A percentile compares a stretch with the other conserved stretches of the same genome.
Conservation (phyloP, 202 grass and related monocot genomes). For the Digitaria exilis region DNA sequence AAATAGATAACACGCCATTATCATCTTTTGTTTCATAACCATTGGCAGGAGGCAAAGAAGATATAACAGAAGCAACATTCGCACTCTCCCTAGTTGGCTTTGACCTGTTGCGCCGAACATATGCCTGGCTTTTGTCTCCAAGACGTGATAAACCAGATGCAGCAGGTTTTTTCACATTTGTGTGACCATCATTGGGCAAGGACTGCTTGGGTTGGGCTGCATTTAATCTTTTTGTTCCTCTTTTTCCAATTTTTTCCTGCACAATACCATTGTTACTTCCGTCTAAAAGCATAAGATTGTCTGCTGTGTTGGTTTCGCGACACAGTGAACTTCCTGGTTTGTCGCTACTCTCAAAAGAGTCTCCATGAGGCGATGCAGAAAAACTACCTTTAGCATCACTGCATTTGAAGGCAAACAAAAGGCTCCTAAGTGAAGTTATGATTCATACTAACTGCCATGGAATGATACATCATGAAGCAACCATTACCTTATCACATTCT, state of each 20-base stretch:
- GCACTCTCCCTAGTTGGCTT: constrained; percentile 48
- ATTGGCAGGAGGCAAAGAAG: constrained; percentile 32
- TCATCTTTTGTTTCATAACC: constrained; percentile 40
- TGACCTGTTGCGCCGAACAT: constrained; percentile 74
- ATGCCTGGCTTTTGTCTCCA: constrained; percentile 76
- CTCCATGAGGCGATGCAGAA: constrained; percentile 65
- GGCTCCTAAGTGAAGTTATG: constrained; percentile 30
- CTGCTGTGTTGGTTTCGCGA: constrained; percentile 68
- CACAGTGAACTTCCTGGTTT: constrained; percentile 58
- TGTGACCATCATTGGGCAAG: constrained; percentile 48
- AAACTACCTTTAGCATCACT: constrained; percentile 94
- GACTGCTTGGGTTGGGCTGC: constrained; percentile 48
- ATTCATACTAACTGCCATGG: constrained; percentile 12
- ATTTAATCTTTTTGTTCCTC: constrained; percentile 65
- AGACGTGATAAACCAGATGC: constrained; percentile 66
- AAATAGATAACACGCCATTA: constrained; percentile 38
- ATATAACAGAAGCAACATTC: constrained; percentile 49
- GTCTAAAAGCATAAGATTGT: constrained; percentile 81
- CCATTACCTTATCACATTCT: constrained; percentile 73
- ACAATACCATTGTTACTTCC: constrained; percentile 53
- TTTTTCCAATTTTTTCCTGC: constrained; percentile 59
- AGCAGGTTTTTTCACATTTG: constrained; percentile 64
- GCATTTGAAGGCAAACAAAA: constrained; percentile 38
- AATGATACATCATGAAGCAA: constrained; percentile 33
- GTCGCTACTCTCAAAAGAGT: constrained; percentile 86